phyloP scores from a whole-genome alignment of 2,329 filamentous ascomycete genomes.

The Penicillium sp. region DNA sequence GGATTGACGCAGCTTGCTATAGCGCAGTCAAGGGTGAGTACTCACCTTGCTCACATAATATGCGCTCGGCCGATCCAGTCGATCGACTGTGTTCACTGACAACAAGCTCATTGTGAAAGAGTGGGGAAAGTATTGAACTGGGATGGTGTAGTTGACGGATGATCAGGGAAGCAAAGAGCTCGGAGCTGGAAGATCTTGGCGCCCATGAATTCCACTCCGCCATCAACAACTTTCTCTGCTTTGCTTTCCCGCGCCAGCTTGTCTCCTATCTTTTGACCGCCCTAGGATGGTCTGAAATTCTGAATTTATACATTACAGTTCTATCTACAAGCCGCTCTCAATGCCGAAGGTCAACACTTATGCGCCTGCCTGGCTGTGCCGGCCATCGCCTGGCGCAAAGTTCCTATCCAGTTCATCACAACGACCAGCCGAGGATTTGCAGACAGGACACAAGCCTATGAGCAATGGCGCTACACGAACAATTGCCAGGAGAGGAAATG shows the following conservation, averaged over 20 bases:
- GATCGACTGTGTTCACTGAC: slow-evolving; percentile 66
- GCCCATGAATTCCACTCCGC: slow-evolving; percentile 22
- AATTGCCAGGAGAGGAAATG: slow-evolving; percentile 76
- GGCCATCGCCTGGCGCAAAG: slow-evolving; percentile 70
- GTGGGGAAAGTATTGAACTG: neutral
- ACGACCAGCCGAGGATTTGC: slow-evolving; percentile 27
- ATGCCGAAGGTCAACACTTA: slow-evolving; percentile 88
- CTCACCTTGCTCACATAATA: slow-evolving; percentile 82
- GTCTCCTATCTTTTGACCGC: slow-evolving; percentile 1
- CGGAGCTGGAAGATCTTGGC: slow-evolving; percentile 27
- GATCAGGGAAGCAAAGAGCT: slow-evolving; percentile 22
- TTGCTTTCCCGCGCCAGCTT: neutral
- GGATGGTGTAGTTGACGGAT: slow-evolving; percentile 7
- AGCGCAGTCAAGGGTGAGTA: slow-evolving; percentile 15
- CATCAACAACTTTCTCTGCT: slow-evolving; percentile 20
- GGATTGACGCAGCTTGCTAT: neutral
- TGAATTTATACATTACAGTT: neutral
- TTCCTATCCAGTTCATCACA: slow-evolving; percentile 62
- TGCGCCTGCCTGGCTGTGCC: slow-evolving; percentile 81
- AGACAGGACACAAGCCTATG: slow-evolving; percentile 23
- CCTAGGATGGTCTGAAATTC: slow-evolving; percentile 10
- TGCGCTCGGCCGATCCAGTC: slow-evolving; percentile 89
- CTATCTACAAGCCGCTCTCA: slow-evolving; percentile 10
- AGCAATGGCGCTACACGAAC: slow-evolving; percentile 52
- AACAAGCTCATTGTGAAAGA: slow-evolving; percentile 28